These are phyloP conservation scores for Striga hermonthica DNA, from an alignment of 305 asterid species.

Conservation along the genomic window DNA sequence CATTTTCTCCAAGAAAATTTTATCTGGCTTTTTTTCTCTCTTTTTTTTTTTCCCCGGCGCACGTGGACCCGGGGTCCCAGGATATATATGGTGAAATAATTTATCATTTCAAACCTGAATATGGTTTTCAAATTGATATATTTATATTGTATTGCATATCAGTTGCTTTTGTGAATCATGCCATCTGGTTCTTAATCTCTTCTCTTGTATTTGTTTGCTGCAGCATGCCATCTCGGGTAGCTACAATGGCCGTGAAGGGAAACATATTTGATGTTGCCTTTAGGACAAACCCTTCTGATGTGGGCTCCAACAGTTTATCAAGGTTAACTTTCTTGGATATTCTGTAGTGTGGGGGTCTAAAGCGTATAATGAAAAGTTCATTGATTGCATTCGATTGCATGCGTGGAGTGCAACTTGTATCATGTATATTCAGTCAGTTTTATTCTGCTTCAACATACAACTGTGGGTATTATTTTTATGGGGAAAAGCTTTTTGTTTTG, in stretches of 20 bases:
- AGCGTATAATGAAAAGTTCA: slow-evolving; percentile 14
- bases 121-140: slow-evolving; percentile 21
- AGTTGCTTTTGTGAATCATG: slow-evolving; percentile 16
- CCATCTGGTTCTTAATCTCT: slow-evolving; percentile 31
- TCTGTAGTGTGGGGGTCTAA: slow-evolving; percentile 23
- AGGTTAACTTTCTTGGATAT: slow-evolving; percentile 50
- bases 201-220: slow-evolving; percentile 33
- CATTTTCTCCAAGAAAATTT: slow-evolving; percentile 14
- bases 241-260: slow-evolving; percentile 52
- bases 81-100: slow-evolving; percentile 19
- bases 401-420: neutral
- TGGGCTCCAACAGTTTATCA: slow-evolving; percentile 51
- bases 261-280: slow-evolving; percentile 80
- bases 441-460: slow-evolving; percentile 1
- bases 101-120: slow-evolving; percentile 9
- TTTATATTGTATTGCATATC: neutral
- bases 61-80: slow-evolving; percentile 18
- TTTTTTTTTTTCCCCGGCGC: slow-evolving; percentile 23
- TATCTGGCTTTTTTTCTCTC: slow-evolving; percentile 4
- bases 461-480: neutral
- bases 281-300: slow-evolving; percentile 49
- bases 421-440: neutral
- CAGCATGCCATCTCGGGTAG: slow-evolving; percentile 84
- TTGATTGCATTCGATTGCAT: slow-evolving; percentile 13
- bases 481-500: neutral